Percentiles rank a stretch among this genome's conserved stretches.
Conservation (phyloP, 306 rosid genomes). For the Vicia sativa region DNA sequence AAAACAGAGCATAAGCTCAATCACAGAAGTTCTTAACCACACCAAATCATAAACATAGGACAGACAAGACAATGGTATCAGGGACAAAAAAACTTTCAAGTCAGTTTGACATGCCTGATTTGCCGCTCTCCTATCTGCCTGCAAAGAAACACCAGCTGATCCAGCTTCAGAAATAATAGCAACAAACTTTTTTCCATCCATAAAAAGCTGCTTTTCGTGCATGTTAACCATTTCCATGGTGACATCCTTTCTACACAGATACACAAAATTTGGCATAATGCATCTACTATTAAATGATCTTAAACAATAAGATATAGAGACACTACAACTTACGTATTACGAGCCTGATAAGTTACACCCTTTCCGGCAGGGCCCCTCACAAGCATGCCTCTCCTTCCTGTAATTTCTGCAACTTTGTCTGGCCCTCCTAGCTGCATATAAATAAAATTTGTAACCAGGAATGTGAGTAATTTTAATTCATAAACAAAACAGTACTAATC, state of each 20-base stretch:
- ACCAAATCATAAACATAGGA: conserved; percentile 18
- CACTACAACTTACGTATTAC: conserved; percentile 81
- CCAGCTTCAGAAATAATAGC: conserved; percentile 99
- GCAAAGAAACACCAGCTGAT: conserved; percentile 98
- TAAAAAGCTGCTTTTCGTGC: conserved; percentile 97
- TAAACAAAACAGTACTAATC: background rate
- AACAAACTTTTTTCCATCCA: conserved; percentile 93
- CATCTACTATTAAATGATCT: conserved; percentile 24
- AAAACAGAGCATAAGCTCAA: conserved; percentile 17
- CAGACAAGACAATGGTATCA: conserved; percentile 10
- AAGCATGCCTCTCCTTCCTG: conserved; percentile 99
- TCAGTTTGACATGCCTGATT: conserved; percentile 68
- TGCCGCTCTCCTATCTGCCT: conserved; percentile 90
- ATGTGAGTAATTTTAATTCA: conserved; percentile 3
- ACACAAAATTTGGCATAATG: conserved; percentile 28
- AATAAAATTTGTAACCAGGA: conserved; percentile 26
- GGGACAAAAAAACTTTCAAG: conserved; percentile 20
- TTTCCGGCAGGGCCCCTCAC: conserved; percentile 90
- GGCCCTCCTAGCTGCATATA: conserved; percentile 90
- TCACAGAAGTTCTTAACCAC: conserved; percentile 16
- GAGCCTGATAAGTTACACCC: conserved; percentile 97
- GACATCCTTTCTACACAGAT: conserved; percentile 76
- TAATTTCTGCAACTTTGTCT: conserved; percentile 93
- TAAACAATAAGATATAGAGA: conserved; percentile 10
- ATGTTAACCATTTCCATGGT: conserved; percentile 99